These are phyloP conservation scores for Kondoa malvinella DNA, from an alignment of 768 basidiomycete species.

Conservation along the genomic window DNA sequence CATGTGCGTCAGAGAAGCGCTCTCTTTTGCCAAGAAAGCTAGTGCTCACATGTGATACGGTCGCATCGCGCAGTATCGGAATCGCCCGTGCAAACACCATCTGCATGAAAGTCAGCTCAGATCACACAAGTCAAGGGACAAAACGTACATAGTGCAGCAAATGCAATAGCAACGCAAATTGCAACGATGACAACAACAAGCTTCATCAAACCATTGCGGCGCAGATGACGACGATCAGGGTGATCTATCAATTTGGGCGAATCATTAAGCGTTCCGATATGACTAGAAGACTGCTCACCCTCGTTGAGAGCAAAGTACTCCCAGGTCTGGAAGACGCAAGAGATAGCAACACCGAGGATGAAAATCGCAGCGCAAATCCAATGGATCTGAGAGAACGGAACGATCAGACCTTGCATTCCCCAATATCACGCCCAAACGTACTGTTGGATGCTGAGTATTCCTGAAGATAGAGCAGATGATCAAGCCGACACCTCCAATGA, in stretches of 20 bases:
- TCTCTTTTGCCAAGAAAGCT: not conserved
- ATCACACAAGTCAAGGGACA: not conserved
- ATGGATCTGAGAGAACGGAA: conserved; percentile 15
- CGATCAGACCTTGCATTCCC: not conserved
- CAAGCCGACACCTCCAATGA: conserved; percentile 30
- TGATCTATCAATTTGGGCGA: conserved; percentile 19
- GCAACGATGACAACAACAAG: conserved; percentile 31
- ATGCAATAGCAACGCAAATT: conserved; percentile 31
- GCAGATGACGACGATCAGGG: conserved; percentile 30
- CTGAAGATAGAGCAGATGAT: conserved; percentile 30
- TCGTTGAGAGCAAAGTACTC: conserved; percentile 28
- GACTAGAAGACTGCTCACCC: conserved; percentile 12
- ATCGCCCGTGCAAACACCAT: conserved; percentile 1
- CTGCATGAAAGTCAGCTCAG: not conserved
- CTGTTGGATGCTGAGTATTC: conserved; percentile 24
- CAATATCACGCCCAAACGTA: not conserved
- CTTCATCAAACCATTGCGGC: conserved; percentile 33
- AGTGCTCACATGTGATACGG: not conserved
- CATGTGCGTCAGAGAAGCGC: not conserved
- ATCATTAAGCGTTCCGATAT: not conserved
- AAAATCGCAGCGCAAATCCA: conserved; percentile 29
- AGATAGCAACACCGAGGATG: conserved; percentile 32
- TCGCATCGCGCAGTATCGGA: not conserved
- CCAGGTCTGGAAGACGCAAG: conserved; percentile 32
- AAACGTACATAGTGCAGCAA: conserved; percentile 22